phyloP scores from a whole-genome alignment of 1,139 yeast genomes.

The Hemisphaericaspora xylofermentans region DNA sequence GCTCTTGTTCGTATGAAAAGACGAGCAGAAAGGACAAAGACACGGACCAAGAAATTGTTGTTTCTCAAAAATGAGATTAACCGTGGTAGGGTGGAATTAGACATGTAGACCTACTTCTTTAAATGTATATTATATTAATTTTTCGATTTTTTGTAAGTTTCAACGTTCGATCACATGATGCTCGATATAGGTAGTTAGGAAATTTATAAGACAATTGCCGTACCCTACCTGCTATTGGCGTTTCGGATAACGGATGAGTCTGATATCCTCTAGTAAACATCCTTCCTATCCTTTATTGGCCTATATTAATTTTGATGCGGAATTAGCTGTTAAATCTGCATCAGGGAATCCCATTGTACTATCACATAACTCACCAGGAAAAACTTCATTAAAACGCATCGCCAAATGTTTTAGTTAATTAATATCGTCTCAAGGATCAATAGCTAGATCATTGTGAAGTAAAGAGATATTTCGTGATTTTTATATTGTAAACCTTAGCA shows the following conservation, averaged over 20 bases:
- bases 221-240: slow-evolving; percentile 40
- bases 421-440: too few relatives aligned
- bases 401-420: too few relatives aligned
- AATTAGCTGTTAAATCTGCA: slow-evolving; percentile 34
- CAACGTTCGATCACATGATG: slow-evolving; percentile 37
- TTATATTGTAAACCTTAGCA: too few relatives aligned
- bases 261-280: slow-evolving; percentile 13
- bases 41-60: not conserved
- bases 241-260: slow-evolving; percentile 24
- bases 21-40: slow-evolving; percentile 24
- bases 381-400: too few relatives aligned
- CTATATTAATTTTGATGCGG: slow-evolving; percentile 30
- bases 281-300: slow-evolving; percentile 1
- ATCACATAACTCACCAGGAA: slow-evolving; percentile 28
- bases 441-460: too few relatives aligned
- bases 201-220: slow-evolving; percentile 42
- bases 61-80: slow-evolving; percentile 1
- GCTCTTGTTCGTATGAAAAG: slow-evolving; percentile 54
- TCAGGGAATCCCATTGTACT: slow-evolving; percentile 19
- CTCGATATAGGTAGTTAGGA: slow-evolving; percentile 45
- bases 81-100: slow-evolving; percentile 1
- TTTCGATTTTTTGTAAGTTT: slow-evolving; percentile 11
- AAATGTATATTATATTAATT: not conserved
- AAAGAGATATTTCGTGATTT: too few relatives aligned
- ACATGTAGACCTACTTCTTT: not conserved